A percentile compares a stretch with the other conserved stretches of the same genome.
phyloP scores from a whole-genome alignment of 495 filamentous ascomycete genomes.

The Talaromyces thailandensis region DNA sequence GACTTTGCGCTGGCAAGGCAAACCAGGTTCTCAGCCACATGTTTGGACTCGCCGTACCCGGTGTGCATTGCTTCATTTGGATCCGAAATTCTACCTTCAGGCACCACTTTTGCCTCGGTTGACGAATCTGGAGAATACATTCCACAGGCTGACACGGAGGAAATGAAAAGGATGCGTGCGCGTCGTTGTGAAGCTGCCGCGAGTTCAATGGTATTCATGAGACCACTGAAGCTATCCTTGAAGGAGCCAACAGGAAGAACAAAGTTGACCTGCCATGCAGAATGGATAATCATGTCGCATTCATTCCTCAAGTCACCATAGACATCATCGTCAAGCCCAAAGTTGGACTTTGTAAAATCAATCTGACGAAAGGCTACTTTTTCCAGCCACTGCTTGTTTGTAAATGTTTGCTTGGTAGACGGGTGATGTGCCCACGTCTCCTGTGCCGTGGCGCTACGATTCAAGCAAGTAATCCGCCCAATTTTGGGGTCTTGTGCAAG shows the following conservation, averaged over 20 bases:
- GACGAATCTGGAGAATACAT: slow-evolving; percentile 3
- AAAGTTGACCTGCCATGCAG: slow-evolving; percentile 58
- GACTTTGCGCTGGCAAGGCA: slow-evolving; percentile 26
- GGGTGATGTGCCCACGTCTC: slow-evolving; percentile 5
- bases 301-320: slow-evolving; percentile 28
- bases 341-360: slow-evolving; percentile 33
- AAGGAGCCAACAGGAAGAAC: slow-evolving; percentile 47
- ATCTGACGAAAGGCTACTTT: slow-evolving; percentile 37
- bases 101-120: slow-evolving; percentile 15
- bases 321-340: slow-evolving; percentile 30
- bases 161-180: background rate
- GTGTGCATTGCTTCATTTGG: slow-evolving; percentile 16
- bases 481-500: slow-evolving; percentile 26
- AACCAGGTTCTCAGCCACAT: slow-evolving; percentile 39
- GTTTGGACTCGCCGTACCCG: slow-evolving; percentile 48
- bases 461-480: slow-evolving; percentile 45
- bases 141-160: background rate
- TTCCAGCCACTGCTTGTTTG: background rate
- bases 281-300: slow-evolving; percentile 48
- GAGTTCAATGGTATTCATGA: background rate
- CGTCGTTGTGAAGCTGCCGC: background rate
- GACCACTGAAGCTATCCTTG: slow-evolving; percentile 21
- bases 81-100: slow-evolving; percentile 35
- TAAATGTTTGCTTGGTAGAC: background rate
- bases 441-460: slow-evolving; percentile 26